Evolutionary conservation across 768 basidiomycete genomes (phyloP).

Genomic region (Boletellus emodensis): DNA sequence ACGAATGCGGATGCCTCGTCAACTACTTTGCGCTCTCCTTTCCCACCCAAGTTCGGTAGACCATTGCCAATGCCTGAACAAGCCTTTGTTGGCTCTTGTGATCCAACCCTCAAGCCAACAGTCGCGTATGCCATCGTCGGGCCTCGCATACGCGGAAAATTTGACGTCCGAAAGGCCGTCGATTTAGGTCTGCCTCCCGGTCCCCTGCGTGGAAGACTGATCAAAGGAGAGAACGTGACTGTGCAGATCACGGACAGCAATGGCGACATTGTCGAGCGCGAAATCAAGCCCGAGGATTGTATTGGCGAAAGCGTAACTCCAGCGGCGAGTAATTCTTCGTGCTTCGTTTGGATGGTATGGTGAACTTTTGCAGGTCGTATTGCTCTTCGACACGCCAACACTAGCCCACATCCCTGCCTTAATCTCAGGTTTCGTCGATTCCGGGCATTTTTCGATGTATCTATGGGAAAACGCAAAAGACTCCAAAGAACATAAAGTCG

Average conservation of each 20-base stretch:
- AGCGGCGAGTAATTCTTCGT: slow-evolving; percentile 32
- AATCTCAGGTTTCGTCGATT: slow-evolving; percentile 42
- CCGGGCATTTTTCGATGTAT: slow-evolving; percentile 47
- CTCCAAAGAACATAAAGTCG: slow-evolving; percentile 41
- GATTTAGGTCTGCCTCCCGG: slow-evolving; percentile 62
- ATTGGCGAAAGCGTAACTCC: slow-evolving; percentile 51
- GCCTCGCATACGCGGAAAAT: slow-evolving; percentile 60
- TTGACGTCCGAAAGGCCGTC: slow-evolving; percentile 61
- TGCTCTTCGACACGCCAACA: slow-evolving; percentile 73
- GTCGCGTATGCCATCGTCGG: slow-evolving; percentile 51
- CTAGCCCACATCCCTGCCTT: slow-evolving; percentile 52
- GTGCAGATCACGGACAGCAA: slow-evolving; percentile 47
- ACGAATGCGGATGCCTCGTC: slow-evolving; percentile 1
- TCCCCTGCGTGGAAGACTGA: slow-evolving; percentile 53
- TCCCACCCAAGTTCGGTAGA: slow-evolving; percentile 14
- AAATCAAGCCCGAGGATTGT: slow-evolving; percentile 58
- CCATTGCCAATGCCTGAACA: slow-evolving; percentile 24
- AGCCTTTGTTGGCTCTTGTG: slow-evolving; percentile 11
- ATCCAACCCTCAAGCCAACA: slow-evolving; percentile 31
- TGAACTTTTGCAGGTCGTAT: slow-evolving; percentile 41
- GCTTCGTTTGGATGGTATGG: not conserved
- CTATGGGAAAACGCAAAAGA: slow-evolving; percentile 40
- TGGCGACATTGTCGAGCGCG: slow-evolving; percentile 41
- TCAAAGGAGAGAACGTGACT: slow-evolving; percentile 60
- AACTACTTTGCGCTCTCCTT: slow-evolving; percentile 7